phyloP scores from a whole-genome alignment of 225 moss, liverwort and hornwort species.

The Rhytidiadelphus loreus region DNA sequence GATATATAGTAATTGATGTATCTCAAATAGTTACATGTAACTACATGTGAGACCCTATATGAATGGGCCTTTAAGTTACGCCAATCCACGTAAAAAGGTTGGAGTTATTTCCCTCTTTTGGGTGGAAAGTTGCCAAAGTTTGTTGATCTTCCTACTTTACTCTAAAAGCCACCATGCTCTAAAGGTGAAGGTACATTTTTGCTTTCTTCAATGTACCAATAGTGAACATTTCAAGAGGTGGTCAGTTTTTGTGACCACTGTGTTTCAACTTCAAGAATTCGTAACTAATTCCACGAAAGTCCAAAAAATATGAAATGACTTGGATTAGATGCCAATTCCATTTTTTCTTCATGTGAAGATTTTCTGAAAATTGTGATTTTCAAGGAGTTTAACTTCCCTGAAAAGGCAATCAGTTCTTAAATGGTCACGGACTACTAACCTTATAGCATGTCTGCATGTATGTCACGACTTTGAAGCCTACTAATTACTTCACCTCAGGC shows the following conservation, averaged over 20 bases:
- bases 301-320: background rate
- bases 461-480: background rate
- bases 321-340: no score
- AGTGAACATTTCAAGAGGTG: no score
- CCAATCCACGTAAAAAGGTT: background rate
- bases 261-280: background rate
- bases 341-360: background rate
- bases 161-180: background rate
- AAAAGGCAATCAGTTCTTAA: background rate
- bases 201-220: no score
- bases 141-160: no score
- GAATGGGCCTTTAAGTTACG: rapidly evolving
- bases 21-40: background rate
- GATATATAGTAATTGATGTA: background rate
- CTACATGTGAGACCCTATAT: background rate
- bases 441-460: background rate
- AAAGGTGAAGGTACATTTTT: background rate
- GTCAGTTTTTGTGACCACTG: background rate
- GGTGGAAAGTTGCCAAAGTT: background rate
- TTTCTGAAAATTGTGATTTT: background rate
- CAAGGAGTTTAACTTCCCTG: background rate
- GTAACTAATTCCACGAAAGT: background rate
- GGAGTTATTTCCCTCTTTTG: background rate
- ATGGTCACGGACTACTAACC: background rate
- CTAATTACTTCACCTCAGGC: background rate